Evolutionary conservation across 441 rosid genomes (phyloP).

Genomic region (Hypseocharis bilobata): DNA sequence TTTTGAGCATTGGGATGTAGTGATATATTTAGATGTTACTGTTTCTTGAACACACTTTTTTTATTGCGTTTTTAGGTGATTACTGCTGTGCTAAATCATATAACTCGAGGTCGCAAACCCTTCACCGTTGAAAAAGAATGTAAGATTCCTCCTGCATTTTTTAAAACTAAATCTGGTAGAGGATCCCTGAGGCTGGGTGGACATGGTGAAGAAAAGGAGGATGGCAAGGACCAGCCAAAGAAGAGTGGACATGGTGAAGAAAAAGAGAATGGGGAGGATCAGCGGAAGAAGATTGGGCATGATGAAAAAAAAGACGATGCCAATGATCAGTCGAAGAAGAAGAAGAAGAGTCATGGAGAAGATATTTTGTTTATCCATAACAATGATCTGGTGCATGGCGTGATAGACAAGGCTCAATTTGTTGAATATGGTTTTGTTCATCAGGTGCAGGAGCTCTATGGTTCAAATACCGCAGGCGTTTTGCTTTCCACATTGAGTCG

Average conservation of each 20-base stretch:
- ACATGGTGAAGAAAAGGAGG: conserved; percentile 13
- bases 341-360: conserved; percentile 39
- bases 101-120: conserved; percentile 71
- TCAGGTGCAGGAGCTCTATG: conserved; percentile 90
- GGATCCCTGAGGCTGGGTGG: conserved; percentile 8
- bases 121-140: conserved; percentile 74
- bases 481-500: conserved; percentile 86
- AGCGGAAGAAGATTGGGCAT: conserved; percentile 14
- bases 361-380: conserved; percentile 57
- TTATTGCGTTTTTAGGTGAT: conserved; percentile 45
- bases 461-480: conserved; percentile 77
- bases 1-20: background rate
- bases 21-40: background rate
- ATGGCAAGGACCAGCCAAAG: conserved; percentile 16
- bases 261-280: conserved; percentile 13
- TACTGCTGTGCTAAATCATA: conserved; percentile 65
- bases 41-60: background rate
- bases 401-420: conserved; percentile 97
- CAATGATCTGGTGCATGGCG: conserved; percentile 75
- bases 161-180: conserved; percentile 40
- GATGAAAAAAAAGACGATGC: conserved; percentile 16
- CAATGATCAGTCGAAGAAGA: conserved; percentile 19
- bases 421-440: conserved; percentile 94
- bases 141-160: conserved; percentile 70
- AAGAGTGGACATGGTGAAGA: conserved; percentile 20